phyloP scores from a whole-genome alignment of 495 filamentous ascomycete species.

The Trichoderma asperelloides region DNA sequence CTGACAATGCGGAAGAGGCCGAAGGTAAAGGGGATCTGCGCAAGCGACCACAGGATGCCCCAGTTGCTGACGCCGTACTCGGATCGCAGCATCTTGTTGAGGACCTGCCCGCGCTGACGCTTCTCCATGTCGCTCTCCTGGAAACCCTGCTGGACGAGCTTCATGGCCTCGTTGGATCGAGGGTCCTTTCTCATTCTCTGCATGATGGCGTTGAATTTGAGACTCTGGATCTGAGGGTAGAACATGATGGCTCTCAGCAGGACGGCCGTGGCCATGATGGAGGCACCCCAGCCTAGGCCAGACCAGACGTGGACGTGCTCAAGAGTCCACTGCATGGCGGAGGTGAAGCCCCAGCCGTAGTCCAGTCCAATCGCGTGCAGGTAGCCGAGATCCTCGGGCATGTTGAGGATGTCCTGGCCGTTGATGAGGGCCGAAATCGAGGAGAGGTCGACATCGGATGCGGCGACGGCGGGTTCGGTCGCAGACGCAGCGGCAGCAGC shows the following conservation, averaged over 20 bases:
- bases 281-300: conserved; percentile 73
- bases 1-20: conserved; percentile 71
- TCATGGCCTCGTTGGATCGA: conserved; percentile 38
- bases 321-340: conserved; percentile 58
- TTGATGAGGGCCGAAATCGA: conserved; percentile 27
- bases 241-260: conserved; percentile 57
- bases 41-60: conserved; percentile 35
- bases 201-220: conserved; percentile 50
- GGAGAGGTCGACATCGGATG: conserved; percentile 12
- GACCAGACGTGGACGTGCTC: conserved; percentile 72
- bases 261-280: conserved; percentile 56
- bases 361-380: conserved; percentile 76
- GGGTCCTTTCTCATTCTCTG: conserved; percentile 40
- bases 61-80: conserved; percentile 49
- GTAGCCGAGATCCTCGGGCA: conserved; percentile 72
- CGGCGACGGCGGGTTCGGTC: background rate
- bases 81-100: conserved; percentile 43
- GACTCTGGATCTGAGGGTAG: conserved; percentile 49
- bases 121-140: conserved; percentile 30
- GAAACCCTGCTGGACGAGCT: conserved; percentile 37
- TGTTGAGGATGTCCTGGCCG: conserved; percentile 30
- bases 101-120: conserved; percentile 33
- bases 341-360: conserved; percentile 70
- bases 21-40: conserved; percentile 51
- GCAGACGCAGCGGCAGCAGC: conserved; percentile 10